Conservation (phyloP, 306 rosid species). For the Ceratonia siliqua region DNA sequence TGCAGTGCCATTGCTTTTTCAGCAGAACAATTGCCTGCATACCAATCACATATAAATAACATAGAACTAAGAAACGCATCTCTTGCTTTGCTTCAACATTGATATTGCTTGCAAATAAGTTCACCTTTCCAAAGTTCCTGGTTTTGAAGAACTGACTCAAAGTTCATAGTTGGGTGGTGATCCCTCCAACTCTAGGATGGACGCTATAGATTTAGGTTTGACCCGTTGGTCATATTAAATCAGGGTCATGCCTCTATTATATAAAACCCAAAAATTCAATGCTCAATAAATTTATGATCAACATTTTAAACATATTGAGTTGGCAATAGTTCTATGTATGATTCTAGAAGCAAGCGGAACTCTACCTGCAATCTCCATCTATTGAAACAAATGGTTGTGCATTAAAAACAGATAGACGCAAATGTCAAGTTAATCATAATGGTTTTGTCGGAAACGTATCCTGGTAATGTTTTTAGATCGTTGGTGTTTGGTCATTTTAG, state of each 20-base stretch:
- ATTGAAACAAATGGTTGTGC: neutral
- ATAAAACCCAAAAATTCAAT: neutral
- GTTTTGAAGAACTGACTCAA: neutral
- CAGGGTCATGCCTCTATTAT: neutral
- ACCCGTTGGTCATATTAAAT: neutral
- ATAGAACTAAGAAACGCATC: neutral
- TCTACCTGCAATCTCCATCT: no score
- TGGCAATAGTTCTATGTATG: neutral
- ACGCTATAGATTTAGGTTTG: neutral
- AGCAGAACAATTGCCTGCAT: neutral
- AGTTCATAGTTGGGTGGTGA: neutral
- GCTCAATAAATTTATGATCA: no score
- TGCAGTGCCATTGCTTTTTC: constrained; percentile 9
- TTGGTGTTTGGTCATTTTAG: no score
- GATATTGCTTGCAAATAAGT: neutral
- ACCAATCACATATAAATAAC: no score
- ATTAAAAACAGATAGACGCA: neutral
- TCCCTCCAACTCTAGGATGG: neutral
- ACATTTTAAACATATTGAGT: no score
- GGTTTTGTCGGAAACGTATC: no score
- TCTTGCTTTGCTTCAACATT: neutral
- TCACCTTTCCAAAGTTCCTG: neutral
- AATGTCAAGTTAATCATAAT: neutral
- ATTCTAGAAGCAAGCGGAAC: neutral
- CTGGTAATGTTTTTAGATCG: no score